Evolutionary conservation across 371 early-diverging fungal genomes (phyloP).

Genomic region (Rhizoclosmatium hyalinum): DNA sequence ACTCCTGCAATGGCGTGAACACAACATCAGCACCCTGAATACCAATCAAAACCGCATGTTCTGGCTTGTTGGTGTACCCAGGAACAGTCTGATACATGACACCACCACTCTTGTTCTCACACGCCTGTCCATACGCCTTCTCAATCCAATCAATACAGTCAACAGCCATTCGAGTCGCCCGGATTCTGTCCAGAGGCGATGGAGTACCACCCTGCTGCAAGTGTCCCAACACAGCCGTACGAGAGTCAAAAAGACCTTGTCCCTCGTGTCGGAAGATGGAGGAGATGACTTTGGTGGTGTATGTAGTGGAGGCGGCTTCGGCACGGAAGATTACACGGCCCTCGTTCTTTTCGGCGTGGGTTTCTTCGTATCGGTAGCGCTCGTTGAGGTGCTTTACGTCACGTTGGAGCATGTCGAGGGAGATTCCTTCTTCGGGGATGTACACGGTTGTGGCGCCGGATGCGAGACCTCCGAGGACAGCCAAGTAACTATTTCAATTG

Average conservation of each 20-base stretch:
- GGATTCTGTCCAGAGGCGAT: slow-evolving; percentile 94
- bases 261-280: slow-evolving; percentile 94
- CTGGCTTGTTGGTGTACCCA: slow-evolving; percentile 67
- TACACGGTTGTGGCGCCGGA: slow-evolving; percentile 94
- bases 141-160: slow-evolving; percentile 66
- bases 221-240: slow-evolving; percentile 94
- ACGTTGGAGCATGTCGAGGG: slow-evolving; percentile 75
- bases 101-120: neutral
- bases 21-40: slow-evolving; percentile 77
- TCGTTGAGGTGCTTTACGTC: slow-evolving; percentile 83
- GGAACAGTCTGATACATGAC: neutral
- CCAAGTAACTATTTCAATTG: slow-evolving; percentile 68
- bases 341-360: slow-evolving; percentile 59
- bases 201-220: slow-evolving; percentile 97
- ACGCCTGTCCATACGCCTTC: slow-evolving; percentile 30
- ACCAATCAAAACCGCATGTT: slow-evolving; percentile 83
- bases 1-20: slow-evolving; percentile 74
- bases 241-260: slow-evolving; percentile 87
- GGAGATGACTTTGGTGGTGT: slow-evolving; percentile 90
- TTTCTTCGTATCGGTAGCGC: slow-evolving; percentile 73
- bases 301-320: slow-evolving; percentile 83
- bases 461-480: slow-evolving; percentile 89
- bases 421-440: slow-evolving; percentile 94
- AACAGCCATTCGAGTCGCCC: slow-evolving; percentile 87
- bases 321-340: slow-evolving; percentile 85